Evolutionary conservation across 331 rosid genomes (phyloP), one percentile per base, ranked within the genome.

Genomic region (Saraca asoca): DNA sequence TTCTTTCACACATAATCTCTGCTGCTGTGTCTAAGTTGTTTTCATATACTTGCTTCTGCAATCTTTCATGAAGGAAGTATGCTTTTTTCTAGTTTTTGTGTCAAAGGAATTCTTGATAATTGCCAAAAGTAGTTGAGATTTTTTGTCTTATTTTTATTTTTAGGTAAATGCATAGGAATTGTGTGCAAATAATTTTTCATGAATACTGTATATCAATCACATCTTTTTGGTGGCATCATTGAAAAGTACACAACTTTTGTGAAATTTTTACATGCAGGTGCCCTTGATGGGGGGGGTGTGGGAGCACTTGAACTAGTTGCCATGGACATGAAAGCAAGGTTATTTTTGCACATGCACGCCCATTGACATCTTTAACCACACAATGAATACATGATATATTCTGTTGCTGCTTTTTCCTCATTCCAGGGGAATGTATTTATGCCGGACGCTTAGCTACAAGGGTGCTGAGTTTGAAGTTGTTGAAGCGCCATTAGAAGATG

Each of bases 291-390:
- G 80, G 97, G 96, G 56, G 97, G 98, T 51, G 98, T 94, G 67
- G 98, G 98, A 82, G 98, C 98, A 58, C 82, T 94, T 4, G 98
- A 94, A 88, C 88, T 94, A 82, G 98, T 94, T 83, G 98, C 98
- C 70, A 94, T 94, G 98, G 98, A 94, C 85, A 90, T 94, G 98
- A 94, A 94, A 94, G 97, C 98, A 74, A 94, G 97, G 98, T 91
- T 75, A 34, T 41, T 44, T 66, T 82, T 52, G 37, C 58, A 56
- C 51, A n/a, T 62, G 55, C 35, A 37, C 18, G 6, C 58, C 62
- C 53, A 12, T 5, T 37, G 42, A 64, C 34, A 12, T 18, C 45
- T 58, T 74, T 55, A 4, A 20, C 20, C 46, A 24, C 37, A 15
- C 35, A 11, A 13, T 50, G 53, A 46, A 69, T 46, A 24, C 51